phyloP scores from a whole-genome alignment of 2,329 filamentous ascomycete species.

The Botrytis galanthina region DNA sequence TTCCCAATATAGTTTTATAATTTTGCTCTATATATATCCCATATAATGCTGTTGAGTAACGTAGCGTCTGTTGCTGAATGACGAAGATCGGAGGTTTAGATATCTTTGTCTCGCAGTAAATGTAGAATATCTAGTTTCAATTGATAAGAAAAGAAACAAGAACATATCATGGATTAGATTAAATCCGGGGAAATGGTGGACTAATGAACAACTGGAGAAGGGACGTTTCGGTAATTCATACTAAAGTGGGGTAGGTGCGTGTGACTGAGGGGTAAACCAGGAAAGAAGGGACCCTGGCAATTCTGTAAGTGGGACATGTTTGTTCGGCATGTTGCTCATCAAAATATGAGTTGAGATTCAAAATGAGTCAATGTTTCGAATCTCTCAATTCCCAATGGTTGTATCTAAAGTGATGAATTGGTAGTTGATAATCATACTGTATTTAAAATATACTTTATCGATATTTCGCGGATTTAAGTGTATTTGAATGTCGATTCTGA shows the following conservation, averaged over 20 bases:
- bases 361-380: not conserved
- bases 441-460: not conserved
- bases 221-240: not conserved
- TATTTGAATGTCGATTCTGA: not conserved
- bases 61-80: not conserved
- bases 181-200: not conserved
- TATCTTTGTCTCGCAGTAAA: not conserved
- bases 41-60: not conserved
- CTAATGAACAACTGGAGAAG: not conserved
- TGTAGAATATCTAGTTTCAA: not conserved
- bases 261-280: not conserved
- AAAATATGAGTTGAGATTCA: not conserved
- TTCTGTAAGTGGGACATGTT: not conserved
- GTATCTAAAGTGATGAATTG: rapidly evolving
- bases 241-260: not conserved
- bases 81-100: not conserved
- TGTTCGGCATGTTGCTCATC: not conserved
- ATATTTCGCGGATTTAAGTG: not conserved
- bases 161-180: not conserved
- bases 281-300: not conserved
- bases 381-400: not conserved
- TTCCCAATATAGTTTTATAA: too few relatives aligned
- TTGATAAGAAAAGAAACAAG: not conserved
- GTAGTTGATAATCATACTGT: not conserved
- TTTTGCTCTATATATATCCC: not conserved